Base-by-base conservation (phyloP, 176 grass and related monocot species). In the Alloteropsis semialata region DNA sequence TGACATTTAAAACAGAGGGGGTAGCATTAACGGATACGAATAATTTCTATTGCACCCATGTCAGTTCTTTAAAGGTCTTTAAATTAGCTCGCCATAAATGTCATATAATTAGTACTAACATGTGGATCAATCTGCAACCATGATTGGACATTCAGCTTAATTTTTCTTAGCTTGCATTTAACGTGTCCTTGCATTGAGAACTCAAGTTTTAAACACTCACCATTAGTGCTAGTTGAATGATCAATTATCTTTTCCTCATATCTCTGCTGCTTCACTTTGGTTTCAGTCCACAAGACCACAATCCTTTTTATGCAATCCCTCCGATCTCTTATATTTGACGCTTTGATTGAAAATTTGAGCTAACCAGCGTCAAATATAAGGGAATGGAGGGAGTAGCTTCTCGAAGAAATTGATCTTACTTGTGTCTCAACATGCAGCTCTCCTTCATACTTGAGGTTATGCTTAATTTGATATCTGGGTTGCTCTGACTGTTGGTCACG, bases 381-480 rank as follows among this genome's bases (percentile, higher is more conserved):
- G n/a, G n/a, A n/a, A n/a, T n/a, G n/a, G n/a, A n/a, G n/a, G n/a
- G n/a, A n/a, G n/a, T 58, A 37, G 14, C 51, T 84, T 74, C 59
- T 55, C 82, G 24, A 39, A 59, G 19, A 72, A 75, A 41, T 70
- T 53, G 8, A 76, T 79, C 42, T 75, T 32, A 82, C 74, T 69
- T 53, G 14, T 59, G 14, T 80, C 53, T 84, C 51, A 68, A 73
- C 34, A 58, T 64, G 68, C 80, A 91, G 89, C 67, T 81, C 81
- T 86, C 34, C 76, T 89, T 53, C 83, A 73, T 73, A 75, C 34
- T 29, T 84, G 71, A 83, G 84, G 80, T 34, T 67, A 62, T 73
- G 43, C 57, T 69, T 68, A 32, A 51, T 55, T 75, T 61, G 41
- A 56, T 75, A 14, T 33, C 64, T 67, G 62, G 77, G 21, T 68